Base-by-base conservation (phyloP, 2,329 filamentous ascomycete genomes). In the Mollisiaceae sp. region DNA sequence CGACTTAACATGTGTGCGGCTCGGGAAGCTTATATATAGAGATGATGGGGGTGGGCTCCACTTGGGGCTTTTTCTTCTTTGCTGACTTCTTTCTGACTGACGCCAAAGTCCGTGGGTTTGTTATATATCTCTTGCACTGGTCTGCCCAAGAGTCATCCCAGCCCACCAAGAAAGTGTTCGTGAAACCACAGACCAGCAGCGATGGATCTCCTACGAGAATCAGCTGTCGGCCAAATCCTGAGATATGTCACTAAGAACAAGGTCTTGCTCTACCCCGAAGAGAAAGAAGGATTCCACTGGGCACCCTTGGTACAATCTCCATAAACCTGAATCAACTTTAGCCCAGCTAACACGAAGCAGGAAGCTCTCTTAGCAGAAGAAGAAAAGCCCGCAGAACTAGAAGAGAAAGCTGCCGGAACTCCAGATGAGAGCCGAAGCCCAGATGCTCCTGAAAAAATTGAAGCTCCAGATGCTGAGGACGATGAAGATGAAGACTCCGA, bases 161-260 rank as follows among this genome's bases (percentile, higher is more conserved):
- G 27, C 3, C 27, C 27, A 32, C 3, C 27, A 6, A 32, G 70
- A 2, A 4, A 41, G 38, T 14, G 15, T 14, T 41, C 15, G 15
- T 41, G 12, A 18, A 3, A 12, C 2, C 4, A 18, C n/a, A 6
- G 38, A 2, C 24, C 24, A 27, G 43, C 2, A 60, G 45, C 35
- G 1, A 67, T 67, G 66, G 62, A 68, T 39, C 11, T 68, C 2
- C 38, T 68, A 4, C 38, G 64, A 55, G 66, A 68, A 54, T 64
- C 64, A 20, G 62, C 64, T 6, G 59, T 63, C 4, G 66, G 66
- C 18, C 66, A 68, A 32, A 55, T 65, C 14, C 24, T 66, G 18
- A 59, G 66, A 55, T 68, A 66, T 32, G 39, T 66, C 18, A 66
- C 66, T 5, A 62, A 63, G 43, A 66, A 68, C 24, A 64, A 63